Evolutionary conservation across 1,284 basidiomycete species (phyloP).

Genomic region (Termitomyces sp.): DNA sequence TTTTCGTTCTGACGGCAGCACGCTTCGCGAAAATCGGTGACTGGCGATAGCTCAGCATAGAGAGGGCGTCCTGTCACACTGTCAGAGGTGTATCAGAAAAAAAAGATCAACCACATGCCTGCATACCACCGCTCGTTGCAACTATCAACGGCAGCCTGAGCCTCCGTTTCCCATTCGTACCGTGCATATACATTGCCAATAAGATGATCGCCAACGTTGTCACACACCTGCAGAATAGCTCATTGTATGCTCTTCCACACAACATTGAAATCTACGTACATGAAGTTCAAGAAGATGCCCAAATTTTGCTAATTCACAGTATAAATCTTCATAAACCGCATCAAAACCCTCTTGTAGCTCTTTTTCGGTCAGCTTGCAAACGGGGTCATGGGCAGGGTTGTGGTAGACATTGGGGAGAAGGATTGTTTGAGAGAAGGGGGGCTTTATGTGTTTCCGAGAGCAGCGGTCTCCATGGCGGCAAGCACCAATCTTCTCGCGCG

Average conservation of each 20-base stretch:
- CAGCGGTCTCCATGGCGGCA: slow-evolving; percentile 96
- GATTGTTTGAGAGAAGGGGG: slow-evolving; percentile 96
- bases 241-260: neutral
- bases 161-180: slow-evolving; percentile 98
- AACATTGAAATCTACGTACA: slow-evolving; percentile 42
- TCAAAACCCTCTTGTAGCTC: slow-evolving; percentile 96
- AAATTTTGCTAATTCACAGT: slow-evolving; percentile 91
- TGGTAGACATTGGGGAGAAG: slow-evolving; percentile 99
- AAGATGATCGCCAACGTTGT: slow-evolving; percentile 98
- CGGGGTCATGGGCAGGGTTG: slow-evolving; percentile 91
- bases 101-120: slow-evolving; percentile 47
- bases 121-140: slow-evolving; percentile 98
- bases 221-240: slow-evolving; percentile 69
- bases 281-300: slow-evolving; percentile 95
- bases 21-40: slow-evolving; percentile 98
- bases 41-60: slow-evolving; percentile 98
- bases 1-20: slow-evolving; percentile 98
- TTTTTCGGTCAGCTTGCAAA: slow-evolving; percentile 79
- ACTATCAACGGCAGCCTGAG: slow-evolving; percentile 87
- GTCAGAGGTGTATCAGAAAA: slow-evolving; percentile 6
- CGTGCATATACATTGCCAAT: slow-evolving; percentile 99
- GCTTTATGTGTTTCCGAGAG: slow-evolving; percentile 96
- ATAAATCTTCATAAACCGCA: slow-evolving; percentile 93
- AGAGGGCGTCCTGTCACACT: slow-evolving; percentile 75
- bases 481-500: slow-evolving; percentile 72